These are phyloP conservation scores for Lagerstroemia speciosa DNA, from an alignment of 345 rosid species.

Conservation along the genomic window DNA sequence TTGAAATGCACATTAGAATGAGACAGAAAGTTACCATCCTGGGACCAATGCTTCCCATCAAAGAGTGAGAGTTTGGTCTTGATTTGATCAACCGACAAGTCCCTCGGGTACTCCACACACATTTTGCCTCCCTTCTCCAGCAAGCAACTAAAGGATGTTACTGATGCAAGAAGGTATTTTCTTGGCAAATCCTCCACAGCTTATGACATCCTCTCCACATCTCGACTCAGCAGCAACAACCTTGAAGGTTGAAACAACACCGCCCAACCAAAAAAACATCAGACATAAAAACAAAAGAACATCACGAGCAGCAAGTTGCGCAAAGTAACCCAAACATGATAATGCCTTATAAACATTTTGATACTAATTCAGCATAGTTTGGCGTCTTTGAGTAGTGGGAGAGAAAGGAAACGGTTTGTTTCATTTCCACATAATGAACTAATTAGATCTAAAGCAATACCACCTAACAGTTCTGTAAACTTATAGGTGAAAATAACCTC, in stretches of 20 bases:
- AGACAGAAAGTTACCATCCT: constrained; percentile 46
- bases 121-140: constrained; percentile 49
- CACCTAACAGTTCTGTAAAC: too few relatives aligned
- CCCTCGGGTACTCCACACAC: constrained; percentile 68
- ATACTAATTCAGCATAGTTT: not conserved
- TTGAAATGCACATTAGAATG: not conserved
- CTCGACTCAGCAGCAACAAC: constrained; percentile 59
- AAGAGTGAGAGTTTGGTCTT: constrained; percentile 72
- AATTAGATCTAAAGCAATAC: too few relatives aligned
- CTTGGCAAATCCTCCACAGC: constrained; percentile 90
- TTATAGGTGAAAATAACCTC: too few relatives aligned
- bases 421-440: too few relatives aligned
- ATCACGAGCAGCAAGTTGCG: not conserved
- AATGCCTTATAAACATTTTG: not conserved
- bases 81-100: constrained; percentile 50
- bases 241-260: constrained; percentile 21
- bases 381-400: too few relatives aligned
- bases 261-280: not conserved
- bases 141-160: constrained; percentile 51
- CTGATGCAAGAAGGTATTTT: constrained; percentile 66
- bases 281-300: not conserved
- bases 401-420: too few relatives aligned
- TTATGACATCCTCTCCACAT: constrained; percentile 53
- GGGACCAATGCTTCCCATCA: constrained; percentile 72
- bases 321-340: not conserved